Base-by-base conservation (phyloP, 1,284 basidiomycete species). In the Tilletia setariae region DNA sequence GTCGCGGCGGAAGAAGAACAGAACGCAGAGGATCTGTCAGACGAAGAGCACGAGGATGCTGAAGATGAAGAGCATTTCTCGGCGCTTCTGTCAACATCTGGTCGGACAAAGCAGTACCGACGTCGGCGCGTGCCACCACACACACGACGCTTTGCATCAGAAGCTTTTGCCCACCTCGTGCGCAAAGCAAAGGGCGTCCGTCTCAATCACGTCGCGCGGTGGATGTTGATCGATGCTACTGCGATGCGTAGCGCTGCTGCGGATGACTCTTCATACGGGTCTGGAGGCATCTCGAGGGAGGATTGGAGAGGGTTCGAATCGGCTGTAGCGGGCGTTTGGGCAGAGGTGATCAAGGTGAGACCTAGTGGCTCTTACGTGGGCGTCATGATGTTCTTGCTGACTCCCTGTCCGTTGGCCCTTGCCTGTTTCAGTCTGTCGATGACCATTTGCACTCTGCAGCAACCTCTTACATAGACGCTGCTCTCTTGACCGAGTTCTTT, bases 161-260 rank as follows among this genome's bases (percentile, higher is more conserved):
- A 82, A 66, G 80, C 80, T 0, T 74, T 82, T 30, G 79, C 80
- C 1, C 78, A 81, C 56, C 75, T 82, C 16, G 68, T 81, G 4
- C 77, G 80, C 64, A 80, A 77, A 68, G 76, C 77, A 15, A 70
- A 76, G 9, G 69, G 65, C 13, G 61, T 51, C 1, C 76, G 80
- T 56, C 70, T 82, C 25, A 65, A 68, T 28, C 69, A 67, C 28
- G 70, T 80, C 28, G 69, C 71, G 11, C 35, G 67, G 7, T 64
- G 68, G 51, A 79, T 82, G 72, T 66, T 76, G 23, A 47, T 56
- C 21, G 78, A 80, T 35, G 66, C 76, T 19, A 66, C 66, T 51
- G 70, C 63, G 9, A 73, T 75, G 76, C 67, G 19, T 76, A 79
- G 47, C 68, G 73, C 3, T 21, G 63, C 16, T 62, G 68, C 32